Evolutionary conservation across 73 alveolate genomes (phyloP).

Genomic region (Paramecium octaurelia): DNA sequence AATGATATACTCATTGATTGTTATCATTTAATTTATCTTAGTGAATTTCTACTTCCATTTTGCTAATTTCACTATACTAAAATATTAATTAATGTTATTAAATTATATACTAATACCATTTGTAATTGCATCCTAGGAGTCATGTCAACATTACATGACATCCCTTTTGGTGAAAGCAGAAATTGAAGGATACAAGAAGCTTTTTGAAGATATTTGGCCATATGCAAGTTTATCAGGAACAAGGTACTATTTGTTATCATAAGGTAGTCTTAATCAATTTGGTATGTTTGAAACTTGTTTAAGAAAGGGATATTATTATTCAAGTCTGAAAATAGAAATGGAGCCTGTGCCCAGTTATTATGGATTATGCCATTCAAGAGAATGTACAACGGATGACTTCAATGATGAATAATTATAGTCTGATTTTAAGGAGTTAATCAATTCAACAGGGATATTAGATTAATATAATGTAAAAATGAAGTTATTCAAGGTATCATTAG

Average conservation of each 20-base stretch:
- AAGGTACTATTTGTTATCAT: neutral
- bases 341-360: neutral
- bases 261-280: neutral
- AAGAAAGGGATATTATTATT: neutral
- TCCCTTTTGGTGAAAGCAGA: neutral
- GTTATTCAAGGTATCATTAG: neutral
- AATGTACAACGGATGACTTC: neutral
- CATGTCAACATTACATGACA: neutral
- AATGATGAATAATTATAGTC: neutral
- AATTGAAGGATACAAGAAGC: neutral
- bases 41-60: neutral
- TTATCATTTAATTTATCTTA: neutral
- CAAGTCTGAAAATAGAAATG: neutral
- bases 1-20: neutral
- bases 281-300: constrained; percentile 11
- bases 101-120: neutral
- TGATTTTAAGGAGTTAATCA: neutral
- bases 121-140: neutral
- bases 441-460: neutral
- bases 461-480: neutral
- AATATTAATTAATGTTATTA: neutral
- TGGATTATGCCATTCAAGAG: constrained; percentile 5
- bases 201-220: neutral
- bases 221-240: neutral
- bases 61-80: neutral